Evolutionary conservation across 495 filamentous ascomycete species (phyloP).

Genomic region (Penicillium ochrochloron): DNA sequence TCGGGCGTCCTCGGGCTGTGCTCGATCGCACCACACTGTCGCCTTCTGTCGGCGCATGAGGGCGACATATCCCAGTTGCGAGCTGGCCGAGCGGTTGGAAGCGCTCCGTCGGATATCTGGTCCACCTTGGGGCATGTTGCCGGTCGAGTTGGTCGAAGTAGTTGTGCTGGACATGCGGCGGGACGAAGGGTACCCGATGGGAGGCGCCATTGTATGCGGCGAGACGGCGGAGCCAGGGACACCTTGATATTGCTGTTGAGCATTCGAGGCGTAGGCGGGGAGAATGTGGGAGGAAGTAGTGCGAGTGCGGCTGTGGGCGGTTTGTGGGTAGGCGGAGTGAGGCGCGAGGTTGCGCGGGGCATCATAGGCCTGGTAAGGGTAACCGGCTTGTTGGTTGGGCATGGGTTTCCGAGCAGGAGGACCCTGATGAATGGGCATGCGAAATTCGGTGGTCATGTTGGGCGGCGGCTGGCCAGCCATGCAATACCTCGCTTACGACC

Average conservation of each 20-base stretch:
- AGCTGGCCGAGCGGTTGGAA: slow-evolving; percentile 62
- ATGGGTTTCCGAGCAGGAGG: slow-evolving; percentile 45
- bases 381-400: slow-evolving; percentile 32
- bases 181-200: slow-evolving; percentile 46
- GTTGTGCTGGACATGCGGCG: slow-evolving; percentile 76
- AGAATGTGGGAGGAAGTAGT: slow-evolving; percentile 65
- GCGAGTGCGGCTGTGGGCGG: slow-evolving; percentile 57
- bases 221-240: slow-evolving; percentile 27
- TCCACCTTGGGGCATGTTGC: slow-evolving; percentile 51
- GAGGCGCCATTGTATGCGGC: slow-evolving; percentile 38
- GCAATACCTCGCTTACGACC: slow-evolving; percentile 18
- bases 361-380: slow-evolving; percentile 41
- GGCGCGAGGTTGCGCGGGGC: slow-evolving; percentile 36
- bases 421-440: slow-evolving; percentile 45
- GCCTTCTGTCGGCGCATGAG: slow-evolving; percentile 94
- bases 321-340: slow-evolving; percentile 36
- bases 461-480: slow-evolving; percentile 39
- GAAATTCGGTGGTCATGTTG: slow-evolving; percentile 50
- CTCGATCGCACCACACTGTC: slow-evolving; percentile 97
- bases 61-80: slow-evolving; percentile 83
- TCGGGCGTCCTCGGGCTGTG: slow-evolving; percentile 89
- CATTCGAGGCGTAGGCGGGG: slow-evolving; percentile 43
- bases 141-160: slow-evolving; percentile 64
- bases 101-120: slow-evolving; percentile 74
- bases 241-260: slow-evolving; percentile 34